These are phyloP conservation scores for Flammula alnicola DNA, from an alignment of 1,284 basidiomycete species.

Conservation along the genomic window DNA sequence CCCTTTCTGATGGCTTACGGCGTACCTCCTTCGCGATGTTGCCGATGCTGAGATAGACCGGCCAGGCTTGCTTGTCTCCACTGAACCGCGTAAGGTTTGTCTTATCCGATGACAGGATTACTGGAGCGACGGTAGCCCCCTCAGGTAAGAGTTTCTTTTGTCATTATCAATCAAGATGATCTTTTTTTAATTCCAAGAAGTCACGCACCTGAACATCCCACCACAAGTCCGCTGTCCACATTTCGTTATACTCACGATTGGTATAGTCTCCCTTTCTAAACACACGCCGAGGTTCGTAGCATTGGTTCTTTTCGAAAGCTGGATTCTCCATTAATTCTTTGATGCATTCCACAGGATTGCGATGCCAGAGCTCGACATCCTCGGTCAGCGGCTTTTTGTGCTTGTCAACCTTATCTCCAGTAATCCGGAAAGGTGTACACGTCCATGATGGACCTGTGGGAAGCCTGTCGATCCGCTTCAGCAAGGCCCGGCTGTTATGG, in stretches of 20 bases:
- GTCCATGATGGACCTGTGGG: slow-evolving; percentile 14
- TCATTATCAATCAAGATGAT: slow-evolving; percentile 27
- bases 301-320: background rate
- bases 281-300: slow-evolving; percentile 22
- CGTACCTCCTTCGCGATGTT: no score
- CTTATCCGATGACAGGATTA: slow-evolving; percentile 43
- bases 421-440: slow-evolving; percentile 8
- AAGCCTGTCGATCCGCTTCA: slow-evolving; percentile 15
- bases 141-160: slow-evolving; percentile 29
- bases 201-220: slow-evolving; percentile 19
- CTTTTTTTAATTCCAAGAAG: slow-evolving; percentile 26
- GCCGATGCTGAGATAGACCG: no score
- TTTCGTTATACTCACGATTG: slow-evolving; percentile 37
- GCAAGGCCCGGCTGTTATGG: slow-evolving; percentile 11
- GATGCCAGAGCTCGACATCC: slow-evolving; percentile 14
- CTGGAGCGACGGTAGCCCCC: slow-evolving; percentile 35
- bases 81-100: no score
- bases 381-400: background rate
- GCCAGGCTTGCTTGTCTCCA: no score
- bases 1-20: no score
- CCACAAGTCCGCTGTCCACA: slow-evolving; percentile 50
- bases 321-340: slow-evolving; percentile 7
- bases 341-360: slow-evolving; percentile 11
- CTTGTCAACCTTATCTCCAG: slow-evolving; percentile 1
- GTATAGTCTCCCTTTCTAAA: slow-evolving; percentile 31